These are phyloP conservation scores for Kodamaea kaohsiungensis DNA, from an alignment of 805 yeast species.

Conservation along the genomic window DNA sequence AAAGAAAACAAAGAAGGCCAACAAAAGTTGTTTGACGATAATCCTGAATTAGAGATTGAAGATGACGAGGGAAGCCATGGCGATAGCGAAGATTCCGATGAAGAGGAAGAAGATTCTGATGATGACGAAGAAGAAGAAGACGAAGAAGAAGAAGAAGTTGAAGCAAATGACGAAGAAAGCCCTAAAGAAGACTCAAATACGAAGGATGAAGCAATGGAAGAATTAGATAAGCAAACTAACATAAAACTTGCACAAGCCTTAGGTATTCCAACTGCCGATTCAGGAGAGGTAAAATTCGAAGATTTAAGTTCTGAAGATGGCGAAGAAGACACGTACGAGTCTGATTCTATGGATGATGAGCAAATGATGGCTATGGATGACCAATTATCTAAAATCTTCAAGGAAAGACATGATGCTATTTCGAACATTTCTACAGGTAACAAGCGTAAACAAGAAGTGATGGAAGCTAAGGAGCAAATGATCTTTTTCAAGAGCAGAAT, in stretches of 20 bases:
- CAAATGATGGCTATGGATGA: constrained; percentile 94
- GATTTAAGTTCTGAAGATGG: constrained; percentile 30
- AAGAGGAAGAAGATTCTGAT: constrained; percentile 23
- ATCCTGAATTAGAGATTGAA: constrained; percentile 31
- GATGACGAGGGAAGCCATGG: constrained; percentile 31
- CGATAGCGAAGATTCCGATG: constrained; percentile 19
- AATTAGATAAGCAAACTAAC: constrained; percentile 49
- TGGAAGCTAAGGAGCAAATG: constrained; percentile 78
- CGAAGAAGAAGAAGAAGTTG: constrained; percentile 21
- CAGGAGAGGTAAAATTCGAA: constrained; percentile 47
- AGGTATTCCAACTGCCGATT: constrained; percentile 52
- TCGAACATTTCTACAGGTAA: constrained; percentile 53
- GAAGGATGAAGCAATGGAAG: constrained; percentile 15
- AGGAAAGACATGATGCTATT: constrained; percentile 73
- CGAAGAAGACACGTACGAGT: constrained; percentile 60
- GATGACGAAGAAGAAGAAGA: constrained; percentile 27
- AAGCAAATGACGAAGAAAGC: constrained; percentile 14
- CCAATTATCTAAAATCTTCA: constrained; percentile 79
- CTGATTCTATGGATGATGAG: constrained; percentile 85
- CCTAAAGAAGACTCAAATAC: constrained; percentile 9
- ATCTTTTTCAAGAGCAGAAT: constrained; percentile 75
- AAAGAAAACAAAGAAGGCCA: constrained; percentile 85
- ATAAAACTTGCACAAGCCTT: constrained; percentile 69
- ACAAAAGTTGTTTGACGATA: constrained; percentile 68
- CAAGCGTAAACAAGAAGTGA: constrained; percentile 69